Conservation (phyloP, 2,329 filamentous ascomycete species). For the Calonectria naviculata region DNA sequence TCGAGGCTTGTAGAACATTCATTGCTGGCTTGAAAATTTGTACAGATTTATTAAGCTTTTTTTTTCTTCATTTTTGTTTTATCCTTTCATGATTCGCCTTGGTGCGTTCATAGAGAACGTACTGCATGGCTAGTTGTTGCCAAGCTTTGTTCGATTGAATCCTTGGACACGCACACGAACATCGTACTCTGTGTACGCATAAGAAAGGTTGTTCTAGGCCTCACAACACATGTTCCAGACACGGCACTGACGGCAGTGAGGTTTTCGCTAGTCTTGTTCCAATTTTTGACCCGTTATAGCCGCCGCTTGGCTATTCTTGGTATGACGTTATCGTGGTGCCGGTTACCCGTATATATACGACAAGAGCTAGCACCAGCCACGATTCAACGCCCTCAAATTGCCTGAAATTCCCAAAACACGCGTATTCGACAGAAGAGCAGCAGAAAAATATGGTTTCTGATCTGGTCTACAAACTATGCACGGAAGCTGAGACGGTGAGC, state of each 20-base stretch:
- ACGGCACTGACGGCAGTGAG: neutral
- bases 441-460: conserved; percentile 43
- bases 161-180: too few species aligned
- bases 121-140: neutral
- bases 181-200: too few species aligned
- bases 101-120: neutral
- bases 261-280: neutral
- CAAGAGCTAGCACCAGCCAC: neutral
- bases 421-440: neutral
- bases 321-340: conserved; percentile 3
- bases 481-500: conserved; percentile 64
- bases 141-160: neutral
- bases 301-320: neutral
- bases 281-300: neutral
- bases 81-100: neutral
- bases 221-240: too few species aligned
- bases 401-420: neutral
- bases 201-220: neutral
- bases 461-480: conserved; percentile 62
- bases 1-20: neutral
- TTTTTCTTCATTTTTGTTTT: too few species aligned
- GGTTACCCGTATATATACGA: neutral
- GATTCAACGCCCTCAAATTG: too few species aligned
- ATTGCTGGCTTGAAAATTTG: neutral
- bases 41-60: neutral